Percentiles rank a stretch among this genome's conserved stretches.
These are phyloP conservation scores for Xylaria curta DNA, from an alignment of 495 filamentous ascomycete species.

Conservation along the genomic window DNA sequence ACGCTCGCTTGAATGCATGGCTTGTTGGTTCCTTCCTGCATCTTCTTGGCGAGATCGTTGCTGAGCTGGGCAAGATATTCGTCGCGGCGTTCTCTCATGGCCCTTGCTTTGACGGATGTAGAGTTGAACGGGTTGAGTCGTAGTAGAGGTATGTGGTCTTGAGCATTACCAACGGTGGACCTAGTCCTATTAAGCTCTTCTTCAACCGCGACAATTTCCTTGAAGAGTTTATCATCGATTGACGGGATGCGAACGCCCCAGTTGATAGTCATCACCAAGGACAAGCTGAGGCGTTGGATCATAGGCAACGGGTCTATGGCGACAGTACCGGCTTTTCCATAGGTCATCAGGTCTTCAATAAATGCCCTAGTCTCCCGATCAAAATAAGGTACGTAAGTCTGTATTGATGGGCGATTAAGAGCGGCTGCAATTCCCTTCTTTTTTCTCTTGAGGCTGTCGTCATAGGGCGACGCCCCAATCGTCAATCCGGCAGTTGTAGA, in stretches of 20 bases:
- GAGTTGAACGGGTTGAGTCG: slow-evolving; percentile 62
- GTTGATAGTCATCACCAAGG: slow-evolving; percentile 65
- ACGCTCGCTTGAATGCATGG: slow-evolving; percentile 72
- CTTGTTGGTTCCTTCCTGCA: slow-evolving; percentile 64
- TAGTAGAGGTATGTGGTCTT: slow-evolving; percentile 69
- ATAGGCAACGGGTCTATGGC: slow-evolving; percentile 66
- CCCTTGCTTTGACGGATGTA: slow-evolving; percentile 57
- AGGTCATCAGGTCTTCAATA: slow-evolving; percentile 62
- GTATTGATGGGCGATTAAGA: slow-evolving; percentile 66
- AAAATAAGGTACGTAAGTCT: slow-evolving; percentile 65
- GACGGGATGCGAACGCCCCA: slow-evolving; percentile 66
- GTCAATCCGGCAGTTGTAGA: slow-evolving; percentile 69
- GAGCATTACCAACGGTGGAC: slow-evolving; percentile 66
- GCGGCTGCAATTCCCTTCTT: slow-evolving; percentile 69
- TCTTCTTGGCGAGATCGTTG: slow-evolving; percentile 59
- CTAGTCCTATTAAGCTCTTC: slow-evolving; percentile 65
- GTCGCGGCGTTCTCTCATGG: slow-evolving; percentile 66
- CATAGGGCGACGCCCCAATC: slow-evolving; percentile 69
- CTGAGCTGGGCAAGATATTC: slow-evolving; percentile 63
- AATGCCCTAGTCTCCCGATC: slow-evolving; percentile 67
- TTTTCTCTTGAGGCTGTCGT: slow-evolving; percentile 66
- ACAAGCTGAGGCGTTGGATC: slow-evolving; percentile 64
- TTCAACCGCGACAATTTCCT: slow-evolving; percentile 69
- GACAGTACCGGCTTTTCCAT: slow-evolving; percentile 57
- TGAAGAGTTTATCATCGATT: slow-evolving; percentile 63